Evolutionary conservation across 495 filamentous ascomycete genomes (phyloP).

Genomic region (Parathielavia hyrcaniae): DNA sequence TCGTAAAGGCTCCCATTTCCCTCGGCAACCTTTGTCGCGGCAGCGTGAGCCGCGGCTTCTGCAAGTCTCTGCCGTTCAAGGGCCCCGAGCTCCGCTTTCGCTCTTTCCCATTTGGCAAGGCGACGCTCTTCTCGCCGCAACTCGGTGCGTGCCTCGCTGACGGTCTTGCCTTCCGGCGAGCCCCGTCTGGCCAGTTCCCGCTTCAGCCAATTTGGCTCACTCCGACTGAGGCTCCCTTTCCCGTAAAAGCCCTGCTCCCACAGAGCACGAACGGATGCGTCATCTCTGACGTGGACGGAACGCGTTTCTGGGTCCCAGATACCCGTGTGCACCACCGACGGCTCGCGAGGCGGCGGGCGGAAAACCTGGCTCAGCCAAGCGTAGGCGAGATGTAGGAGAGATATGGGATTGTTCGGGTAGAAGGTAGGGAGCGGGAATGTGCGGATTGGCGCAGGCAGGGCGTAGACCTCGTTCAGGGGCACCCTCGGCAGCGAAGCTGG

Average conservation of each 20-base stretch:
- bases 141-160: conserved; percentile 72
- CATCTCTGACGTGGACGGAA: conserved; percentile 78
- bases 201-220: conserved; percentile 88
- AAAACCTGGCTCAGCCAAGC: conserved; percentile 68
- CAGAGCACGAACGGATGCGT: conserved; percentile 63
- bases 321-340: conserved; percentile 57
- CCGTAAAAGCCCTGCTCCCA: conserved; percentile 98
- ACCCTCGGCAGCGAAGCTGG: conserved; percentile 23
- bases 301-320: conserved; percentile 72
- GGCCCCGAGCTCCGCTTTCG: conserved; percentile 71
- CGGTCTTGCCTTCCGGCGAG: conserved; percentile 44
- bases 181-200: conserved; percentile 69
- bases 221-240: conserved; percentile 85
- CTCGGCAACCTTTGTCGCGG: neutral
- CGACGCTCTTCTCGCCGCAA: conserved; percentile 71
- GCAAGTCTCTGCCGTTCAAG: conserved; percentile 64
- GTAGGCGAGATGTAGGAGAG: conserved; percentile 69
- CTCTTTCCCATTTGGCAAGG: conserved; percentile 81
- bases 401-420: conserved; percentile 88
- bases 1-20: neutral
- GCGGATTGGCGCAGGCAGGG: conserved; percentile 68
- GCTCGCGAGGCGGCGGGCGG: conserved; percentile 59
- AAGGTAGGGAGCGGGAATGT: conserved; percentile 77
- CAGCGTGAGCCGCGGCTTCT: conserved; percentile 44
- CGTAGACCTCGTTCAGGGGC: conserved; percentile 64